Base-by-base conservation (phyloP, 2,329 filamentous ascomycete genomes). In the Fusarium concolor region DNA sequence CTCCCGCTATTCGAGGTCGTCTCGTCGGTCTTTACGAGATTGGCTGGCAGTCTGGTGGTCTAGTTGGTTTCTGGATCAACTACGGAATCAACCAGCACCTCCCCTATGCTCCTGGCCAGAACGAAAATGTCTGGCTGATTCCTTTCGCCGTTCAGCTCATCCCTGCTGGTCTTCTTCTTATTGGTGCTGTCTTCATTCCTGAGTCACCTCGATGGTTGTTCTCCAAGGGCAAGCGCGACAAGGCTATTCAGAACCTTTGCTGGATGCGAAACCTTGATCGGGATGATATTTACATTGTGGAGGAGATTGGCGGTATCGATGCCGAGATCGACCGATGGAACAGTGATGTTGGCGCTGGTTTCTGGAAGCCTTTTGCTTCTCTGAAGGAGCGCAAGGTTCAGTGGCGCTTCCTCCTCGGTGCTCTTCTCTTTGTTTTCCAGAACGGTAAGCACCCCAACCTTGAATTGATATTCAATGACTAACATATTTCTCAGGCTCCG, bases 371-470 rank as follows among this genome's bases (percentile, higher is more conserved):
- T 0, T 92, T 93, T 79, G 81, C 82, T 10, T 82, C 87, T 22
- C 82, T 85, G 58, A 84, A 82, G 70, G 79, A 87, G 68, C 82
- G 80, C 59, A 85, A 85, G 73, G 85, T 92, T 26, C 87, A 87
- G 68, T 92, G 88, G 82, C 87, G 92, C 41, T 89, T 95, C 79
- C 86, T 92, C 76, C 84, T 94, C 12, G 92, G 92, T 45, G 86
- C 86, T 56, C 86, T 92, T 73, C 83, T 95, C 20, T 94, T 94
- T 82, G 81, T 94, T 53, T 93, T 89, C 85, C 92, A 95, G 78
- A 95, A 95, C 71, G 89, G 89, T 49, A 72, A 70, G 76, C 41
- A 38, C 3, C 9, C 7, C 29, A 6, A n/a, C 11, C 11, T 9
- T 22, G 3, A 37, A n/a, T 28, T 31, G 11, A 10, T 9, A 12